Base-by-base conservation (phyloP, 2,329 filamentous ascomycete genomes). In the Simplicillium aogashimaense region DNA sequence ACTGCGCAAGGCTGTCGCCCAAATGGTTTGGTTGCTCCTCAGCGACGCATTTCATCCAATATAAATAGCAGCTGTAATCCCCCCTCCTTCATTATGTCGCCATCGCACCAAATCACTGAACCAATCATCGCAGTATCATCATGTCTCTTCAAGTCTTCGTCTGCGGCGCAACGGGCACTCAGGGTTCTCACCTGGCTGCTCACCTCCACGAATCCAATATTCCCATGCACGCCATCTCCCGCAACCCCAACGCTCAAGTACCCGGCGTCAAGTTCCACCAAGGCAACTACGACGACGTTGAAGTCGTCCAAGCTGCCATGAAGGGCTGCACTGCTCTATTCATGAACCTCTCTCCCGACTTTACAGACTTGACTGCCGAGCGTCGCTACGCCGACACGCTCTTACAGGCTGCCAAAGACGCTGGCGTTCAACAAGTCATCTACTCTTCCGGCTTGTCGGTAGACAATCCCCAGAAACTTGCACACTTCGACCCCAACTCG, bases 91-190 rank as follows among this genome's bases (percentile, higher is more conserved):
- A 25, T 6, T 9, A 25, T 25, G 9, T 25, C 20, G 9, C 13
- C 30, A 32, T 32, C 6, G 7, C 15, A 32, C 30, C 5, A 7
- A 6, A 32, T 32, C 30, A 25, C 20, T 25, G 20, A 25, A 25
- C 20, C 20, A 25, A 32, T n/a, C 30, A 25, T 25, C 20, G 9
- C 20, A 25, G 6, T 9, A 25, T 25, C 20, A 9, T 6, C 20
- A 32, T 32, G 30, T n/a, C 30, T 32, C 30, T 15, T 15, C 12
- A n/a, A 13, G 15, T 60, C 29, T 68, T 67, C 45, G 55, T 68
- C 43, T 53, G 51, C 41, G 58, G 55, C 38, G 61, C 60, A 7
- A 68, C 65, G 2, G 65, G 65, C 20, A 55, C 44, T 30, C 62
- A 65, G 43, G 65, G 66, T 36, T 53, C 53, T 4, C 53, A 59